Base-by-base conservation (phyloP, 257 asterid genomes). In the Solanum chilense region DNA sequence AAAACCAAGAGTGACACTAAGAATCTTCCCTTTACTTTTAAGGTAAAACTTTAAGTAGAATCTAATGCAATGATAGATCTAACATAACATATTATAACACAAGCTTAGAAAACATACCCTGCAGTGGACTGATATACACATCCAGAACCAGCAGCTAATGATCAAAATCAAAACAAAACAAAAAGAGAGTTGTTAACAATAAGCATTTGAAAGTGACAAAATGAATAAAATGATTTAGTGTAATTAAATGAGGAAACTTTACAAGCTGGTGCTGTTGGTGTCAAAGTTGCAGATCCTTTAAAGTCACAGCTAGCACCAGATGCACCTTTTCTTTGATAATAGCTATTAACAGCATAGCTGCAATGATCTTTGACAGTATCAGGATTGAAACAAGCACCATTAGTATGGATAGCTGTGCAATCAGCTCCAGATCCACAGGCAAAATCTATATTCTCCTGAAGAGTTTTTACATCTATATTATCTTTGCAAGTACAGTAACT, bases 371-470 rank as follows among this genome's bases (percentile, higher is more conserved):
- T 91, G 0, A 94, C 84, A 5, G 97, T 94, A 56, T 96, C 95
- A 9, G 98, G 99, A 70, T 88, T 92, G 76, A 5, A 96, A 90
- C 98, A 95, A 68, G 93, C 85, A 71, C 96, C 99, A 86, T 87
- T 92, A 87, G 87, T 91, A 11, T 39, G 80, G 87, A 95, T 97
- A 14, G 90, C 92, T 21, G 91, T 39, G 83, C 99, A 97, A 87
- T 94, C 98, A 47, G 98, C 99, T 56, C 97, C 97, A 84, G 82
- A 27, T 74, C 98, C 98, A 90, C 98, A 97, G 23, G 98, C 98
- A 90, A 91, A 97, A 88, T 97, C 99, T 89, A 95, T 95, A 94
- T 87, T 91, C 49, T 88, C 92, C 90, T 97, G 98, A 35, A 94
- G 92, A 41, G 42, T 86, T 6, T 47, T 2, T 12, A 91, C 91